These are phyloP conservation scores for Pyricularia grisea DNA, from an alignment of 2,329 filamentous ascomycete genomes.

Conservation along the genomic window DNA sequence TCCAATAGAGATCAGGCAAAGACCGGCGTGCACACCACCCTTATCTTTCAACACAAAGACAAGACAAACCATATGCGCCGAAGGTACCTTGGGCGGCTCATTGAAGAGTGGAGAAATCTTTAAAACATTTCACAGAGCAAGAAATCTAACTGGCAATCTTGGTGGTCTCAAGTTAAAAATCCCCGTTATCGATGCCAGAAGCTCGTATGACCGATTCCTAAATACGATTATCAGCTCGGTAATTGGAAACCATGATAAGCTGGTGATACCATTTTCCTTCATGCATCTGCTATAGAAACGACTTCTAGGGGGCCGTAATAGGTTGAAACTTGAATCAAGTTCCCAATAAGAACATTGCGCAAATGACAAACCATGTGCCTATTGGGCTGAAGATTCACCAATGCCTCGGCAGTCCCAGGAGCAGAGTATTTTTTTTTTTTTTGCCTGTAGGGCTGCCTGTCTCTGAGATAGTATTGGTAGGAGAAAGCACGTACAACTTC, in stretches of 20 bases:
- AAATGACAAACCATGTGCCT: not conserved
- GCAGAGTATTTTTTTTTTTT: not conserved
- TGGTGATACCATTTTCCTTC: not conserved
- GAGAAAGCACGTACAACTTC: not conserved
- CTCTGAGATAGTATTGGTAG: not conserved
- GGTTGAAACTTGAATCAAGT: not conserved
- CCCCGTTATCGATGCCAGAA: not conserved
- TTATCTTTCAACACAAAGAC: too few species aligned
- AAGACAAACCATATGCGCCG: too few species aligned
- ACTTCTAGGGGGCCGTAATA: not conserved
- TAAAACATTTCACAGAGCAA: not conserved
- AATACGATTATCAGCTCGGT: not conserved
- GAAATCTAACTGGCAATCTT: not conserved
- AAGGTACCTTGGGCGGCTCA: not conserved
- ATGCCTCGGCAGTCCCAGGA: not conserved
- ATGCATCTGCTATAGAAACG: not conserved
- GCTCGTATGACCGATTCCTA: not conserved
- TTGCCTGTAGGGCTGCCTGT: not conserved
- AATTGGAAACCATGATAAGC: not conserved
- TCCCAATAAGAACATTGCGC: not conserved
- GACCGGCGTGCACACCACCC: too few species aligned
- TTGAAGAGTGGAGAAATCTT: not conserved
- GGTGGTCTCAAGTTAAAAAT: not conserved
- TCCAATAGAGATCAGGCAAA: too few species aligned
- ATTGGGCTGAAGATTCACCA: not conserved